phyloP scores from a whole-genome alignment of 1,284 basidiomycete species.

The Volvariella volvacea region DNA sequence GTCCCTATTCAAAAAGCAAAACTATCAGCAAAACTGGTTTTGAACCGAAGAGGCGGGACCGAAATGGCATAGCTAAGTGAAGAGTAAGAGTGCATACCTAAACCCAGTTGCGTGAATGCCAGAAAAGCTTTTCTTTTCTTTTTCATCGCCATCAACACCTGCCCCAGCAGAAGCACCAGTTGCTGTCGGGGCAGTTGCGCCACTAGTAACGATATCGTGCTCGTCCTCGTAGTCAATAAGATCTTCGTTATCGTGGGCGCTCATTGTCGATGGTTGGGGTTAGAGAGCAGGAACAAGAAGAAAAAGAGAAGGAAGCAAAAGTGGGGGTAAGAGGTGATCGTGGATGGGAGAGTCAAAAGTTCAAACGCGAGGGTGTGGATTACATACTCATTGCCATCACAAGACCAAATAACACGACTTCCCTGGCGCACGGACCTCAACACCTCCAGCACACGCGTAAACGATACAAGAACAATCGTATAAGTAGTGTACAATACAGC shows the following conservation, averaged over 20 bases:
- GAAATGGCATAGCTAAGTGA: constrained; percentile 8
- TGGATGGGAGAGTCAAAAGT: constrained; percentile 14
- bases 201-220: constrained; percentile 74
- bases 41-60: constrained; percentile 3
- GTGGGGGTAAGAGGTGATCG: constrained; percentile 9
- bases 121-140: constrained; percentile 95
- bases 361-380: constrained; percentile 9
- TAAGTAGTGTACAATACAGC: no score
- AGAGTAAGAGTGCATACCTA: constrained; percentile 42
- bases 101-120: constrained; percentile 97
- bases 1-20: constrained; percentile 52
- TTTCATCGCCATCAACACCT: constrained; percentile 56
- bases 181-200: constrained; percentile 40
- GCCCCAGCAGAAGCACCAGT: constrained; percentile 46
- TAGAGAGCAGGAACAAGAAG: constrained; percentile 3
- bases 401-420: constrained; percentile 14
- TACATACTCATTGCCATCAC: constrained; percentile 11
- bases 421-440: constrained; percentile 23
- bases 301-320: constrained; percentile 16
- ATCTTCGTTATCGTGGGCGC: constrained; percentile 76
- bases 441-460: no score
- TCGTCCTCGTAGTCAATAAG: constrained; percentile 95
- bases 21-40: neutral
- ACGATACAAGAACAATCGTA: no score
- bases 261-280: constrained; percentile 39